Evolutionary conservation across 1,284 basidiomycete genomes (phyloP), one percentile per base, ranked within the genome.

Genomic region (Melampsora americana): DNA sequence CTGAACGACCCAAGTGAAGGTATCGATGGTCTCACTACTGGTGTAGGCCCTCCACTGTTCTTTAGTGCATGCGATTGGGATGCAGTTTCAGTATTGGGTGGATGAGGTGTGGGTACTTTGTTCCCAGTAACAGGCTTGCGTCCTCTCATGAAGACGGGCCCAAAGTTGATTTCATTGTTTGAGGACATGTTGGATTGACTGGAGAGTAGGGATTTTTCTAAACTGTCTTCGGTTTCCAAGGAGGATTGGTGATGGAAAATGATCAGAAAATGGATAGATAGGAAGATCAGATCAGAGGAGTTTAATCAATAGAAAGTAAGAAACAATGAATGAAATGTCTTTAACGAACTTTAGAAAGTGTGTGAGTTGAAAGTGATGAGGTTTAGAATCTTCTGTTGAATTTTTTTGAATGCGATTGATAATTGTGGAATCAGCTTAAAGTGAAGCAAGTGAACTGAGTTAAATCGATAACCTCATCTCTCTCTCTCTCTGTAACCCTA

Each of bases 111-210:
- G 11, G 28, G 61, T 23, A 32, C 30, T n/a, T 14, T 42, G 48
- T 23, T 73, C 3, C 61, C 48, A 28, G 61, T 46, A 30, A 30
- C 70, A 18, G 70, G 70, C n/a, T 66, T 65, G 20, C 70, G 44
- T 18, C 70, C 70, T 23, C 70, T 65, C 70, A 73, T 73, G 64
- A 73, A 73, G 70, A 73, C 70, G 30, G 70, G 70, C n/a, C 70
- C 70, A 42, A 73, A 73, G 46, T 73, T 73, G 70, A 73, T 73
- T 66, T 73, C 70, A 59, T 71, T 71, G 16, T 62, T 65, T 56
- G 61, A 64, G 26, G 70, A 66, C 70, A 73, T 73, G 50, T 18
- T 23, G 50, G 23, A 53, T 23, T 53, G 50, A 53, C 12, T 23
- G 23, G 23, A 23, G 50, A 12, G 23, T 53, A 4, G 16, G 35